Conservation (phyloP, 2,329 filamentous ascomycete species). For the Paraphaeosphaeria minitans region DNA sequence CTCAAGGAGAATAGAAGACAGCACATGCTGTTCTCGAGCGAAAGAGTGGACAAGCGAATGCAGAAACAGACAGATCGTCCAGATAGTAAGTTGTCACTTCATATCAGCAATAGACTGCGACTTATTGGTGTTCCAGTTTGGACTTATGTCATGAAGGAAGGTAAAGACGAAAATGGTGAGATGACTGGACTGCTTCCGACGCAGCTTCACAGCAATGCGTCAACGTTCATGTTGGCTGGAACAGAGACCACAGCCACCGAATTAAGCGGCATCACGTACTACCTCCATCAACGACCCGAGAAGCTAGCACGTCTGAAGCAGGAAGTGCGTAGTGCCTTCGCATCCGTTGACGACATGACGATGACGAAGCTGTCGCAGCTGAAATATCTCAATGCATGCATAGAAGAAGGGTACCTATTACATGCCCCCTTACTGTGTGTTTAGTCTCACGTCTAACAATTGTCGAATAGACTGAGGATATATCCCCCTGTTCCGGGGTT, state of each 20-base stretch:
- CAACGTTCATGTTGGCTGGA: slow-evolving; percentile 33
- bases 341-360: slow-evolving; percentile 22
- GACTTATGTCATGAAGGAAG: slow-evolving; percentile 41
- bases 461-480: slow-evolving; percentile 16
- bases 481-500: slow-evolving; percentile 51
- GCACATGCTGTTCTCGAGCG: slow-evolving; percentile 20
- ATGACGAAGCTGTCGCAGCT: slow-evolving; percentile 26
- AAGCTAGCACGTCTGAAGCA: slow-evolving; percentile 21
- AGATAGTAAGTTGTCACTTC: slow-evolving; percentile 28
- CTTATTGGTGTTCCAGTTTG: slow-evolving; percentile 29
- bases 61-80: slow-evolving; percentile 27
- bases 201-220: slow-evolving; percentile 36
- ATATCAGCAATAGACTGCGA: not conserved
- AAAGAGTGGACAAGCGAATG: slow-evolving; percentile 29
- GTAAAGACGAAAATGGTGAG: slow-evolving; percentile 17
- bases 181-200: slow-evolving; percentile 18
- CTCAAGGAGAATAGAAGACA: slow-evolving; percentile 15
- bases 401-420: slow-evolving; percentile 53
- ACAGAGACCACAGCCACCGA: slow-evolving; percentile 37
- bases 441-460: too few species aligned
- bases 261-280: slow-evolving; percentile 33
- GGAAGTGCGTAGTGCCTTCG: slow-evolving; percentile 28
- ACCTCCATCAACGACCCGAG: slow-evolving; percentile 26
- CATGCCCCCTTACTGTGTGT: slow-evolving; percentile 40
- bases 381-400: slow-evolving; percentile 49